Base-by-base conservation (phyloP, 2,329 filamentous ascomycete genomes). In the Endoconidiophora polonica region DNA sequence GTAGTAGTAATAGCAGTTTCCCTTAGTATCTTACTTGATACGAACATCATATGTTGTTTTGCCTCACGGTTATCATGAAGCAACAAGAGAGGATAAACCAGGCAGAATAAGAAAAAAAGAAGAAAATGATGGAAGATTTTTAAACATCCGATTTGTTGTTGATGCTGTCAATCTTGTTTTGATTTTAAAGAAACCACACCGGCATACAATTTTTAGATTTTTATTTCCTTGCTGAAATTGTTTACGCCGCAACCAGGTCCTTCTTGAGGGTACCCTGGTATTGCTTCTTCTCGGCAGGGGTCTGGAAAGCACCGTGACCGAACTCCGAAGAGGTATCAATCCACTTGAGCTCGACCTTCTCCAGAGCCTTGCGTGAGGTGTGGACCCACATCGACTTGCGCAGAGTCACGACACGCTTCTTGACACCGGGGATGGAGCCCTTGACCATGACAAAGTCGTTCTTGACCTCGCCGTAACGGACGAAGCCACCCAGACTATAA, bases 321-420 rank as follows among this genome's bases (percentile, higher is more conserved):
- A 98, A 98, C 79, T 98, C 94, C 75, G 88, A 95, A 56, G 88
- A 95, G 63, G 91, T 98, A 66, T 98, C 91, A 83, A 98, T 98
- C 91, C 91, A 98, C 76, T 98, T 98, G 76, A 98, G 85, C 66
- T 90, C 86, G 69, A 96, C 85, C 86, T 98, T 96, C 83, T 98
- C 91, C 66, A 94, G 78, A 52, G 91, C 86, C 70, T 83, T 87
- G 68, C 91, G 79, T 66, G 84, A 94, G 62, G 88, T 96, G 79
- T 98, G 91, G 56, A 76, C 77, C 80, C 91, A 96, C 79, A 98
- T 91, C 60, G 90, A 93, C 79, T 96, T 98, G 71, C 91, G 85
- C 63, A 98, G 84, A 61, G 91, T 98, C 76, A 96, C 85, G 68
- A 98, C 81, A 68, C 91, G 82, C 88, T 98, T 98, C 88, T 96